phyloP scores from a whole-genome alignment of 768 basidiomycete species.

The Mycena filopes region DNA sequence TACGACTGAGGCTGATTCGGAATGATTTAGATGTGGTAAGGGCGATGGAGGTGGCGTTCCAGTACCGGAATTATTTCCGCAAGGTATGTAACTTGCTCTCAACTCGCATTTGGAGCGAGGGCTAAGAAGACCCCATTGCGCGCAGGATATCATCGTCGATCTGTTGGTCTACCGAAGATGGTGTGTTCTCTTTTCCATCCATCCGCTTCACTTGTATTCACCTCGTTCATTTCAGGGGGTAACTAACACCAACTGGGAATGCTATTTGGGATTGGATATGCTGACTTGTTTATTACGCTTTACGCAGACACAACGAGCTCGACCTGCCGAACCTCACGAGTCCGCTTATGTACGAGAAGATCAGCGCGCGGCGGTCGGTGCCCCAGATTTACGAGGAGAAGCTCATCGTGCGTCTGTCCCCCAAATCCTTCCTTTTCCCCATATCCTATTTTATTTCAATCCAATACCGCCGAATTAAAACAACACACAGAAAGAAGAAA shows the following conservation, averaged over 20 bases:
- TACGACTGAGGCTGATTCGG: too few relatives aligned
- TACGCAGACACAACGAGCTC: constrained; percentile 83
- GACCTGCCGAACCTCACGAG: constrained; percentile 90
- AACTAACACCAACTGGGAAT: neutral
- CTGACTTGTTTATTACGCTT: neutral
- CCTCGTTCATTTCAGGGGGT: constrained; percentile 49
- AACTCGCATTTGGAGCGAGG: too few relatives aligned
- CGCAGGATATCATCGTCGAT: constrained; percentile 86
- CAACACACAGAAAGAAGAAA: constrained; percentile 63
- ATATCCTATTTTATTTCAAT: neutral
- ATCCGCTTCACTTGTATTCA: neutral
- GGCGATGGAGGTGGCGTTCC: constrained; percentile 89
- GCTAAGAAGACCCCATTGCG: neutral
- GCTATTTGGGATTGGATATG: too few relatives aligned
- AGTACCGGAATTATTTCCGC: constrained; percentile 87
- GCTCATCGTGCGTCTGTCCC: constrained; percentile 65
- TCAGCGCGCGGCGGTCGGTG: constrained; percentile 79
- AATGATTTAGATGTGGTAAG: constrained; percentile 77
- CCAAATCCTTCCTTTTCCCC: neutral
- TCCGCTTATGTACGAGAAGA: constrained; percentile 92
- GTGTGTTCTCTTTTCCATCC: constrained; percentile 46
- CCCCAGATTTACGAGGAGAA: constrained; percentile 86
- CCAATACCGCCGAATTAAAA: too few relatives aligned
- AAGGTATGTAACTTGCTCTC: too few relatives aligned
- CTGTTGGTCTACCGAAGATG: constrained; percentile 89